phyloP scores from a whole-genome alignment of 176 grass and related monocot genomes.

The Aegilops umbellulata region DNA sequence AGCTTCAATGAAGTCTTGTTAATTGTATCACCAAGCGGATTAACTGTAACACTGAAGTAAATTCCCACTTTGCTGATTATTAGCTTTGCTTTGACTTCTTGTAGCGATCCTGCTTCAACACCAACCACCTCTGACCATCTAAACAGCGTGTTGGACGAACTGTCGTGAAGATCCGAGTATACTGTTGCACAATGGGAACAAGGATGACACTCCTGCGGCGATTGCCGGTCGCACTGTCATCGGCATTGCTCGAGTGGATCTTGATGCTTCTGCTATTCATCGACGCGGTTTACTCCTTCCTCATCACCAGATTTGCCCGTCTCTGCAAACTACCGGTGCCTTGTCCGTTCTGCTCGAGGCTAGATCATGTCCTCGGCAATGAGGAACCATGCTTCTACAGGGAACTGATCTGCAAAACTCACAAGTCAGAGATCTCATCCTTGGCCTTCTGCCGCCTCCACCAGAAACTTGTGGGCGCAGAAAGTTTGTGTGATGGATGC shows the following conservation, averaged over 20 bases:
- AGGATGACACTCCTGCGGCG: slow-evolving; percentile 26
- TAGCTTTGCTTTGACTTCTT: slow-evolving; percentile 22
- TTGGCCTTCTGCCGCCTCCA: slow-evolving; percentile 71
- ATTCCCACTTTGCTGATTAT: not conserved
- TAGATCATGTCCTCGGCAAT: slow-evolving; percentile 73
- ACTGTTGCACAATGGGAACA: slow-evolving; percentile 31
- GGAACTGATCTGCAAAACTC: slow-evolving; percentile 74
- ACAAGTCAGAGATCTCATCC: slow-evolving; percentile 84
- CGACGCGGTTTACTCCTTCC: slow-evolving; percentile 60
- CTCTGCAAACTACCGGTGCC: slow-evolving; percentile 65
- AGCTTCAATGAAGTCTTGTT: not conserved
- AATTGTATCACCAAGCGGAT: not conserved
- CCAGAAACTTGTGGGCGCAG: slow-evolving; percentile 53
- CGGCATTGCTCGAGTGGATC: slow-evolving; percentile 69
- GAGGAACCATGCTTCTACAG: slow-evolving; percentile 78
- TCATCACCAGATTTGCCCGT: slow-evolving; percentile 70
- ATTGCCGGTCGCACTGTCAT: slow-evolving; percentile 48
- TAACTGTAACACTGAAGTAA: not conserved
- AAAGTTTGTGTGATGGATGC: slow-evolving; percentile 64
- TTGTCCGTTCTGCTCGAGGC: slow-evolving; percentile 74
- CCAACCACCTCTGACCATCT: slow-evolving; percentile 18
- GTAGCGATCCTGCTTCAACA: not conserved
- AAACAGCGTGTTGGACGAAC: not conserved
- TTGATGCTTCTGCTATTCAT: slow-evolving; percentile 82
- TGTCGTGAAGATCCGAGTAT: not conserved